Evolutionary conservation across 352 stramenopile genomes (phyloP).

Genomic region (Phytophthora quininea): DNA sequence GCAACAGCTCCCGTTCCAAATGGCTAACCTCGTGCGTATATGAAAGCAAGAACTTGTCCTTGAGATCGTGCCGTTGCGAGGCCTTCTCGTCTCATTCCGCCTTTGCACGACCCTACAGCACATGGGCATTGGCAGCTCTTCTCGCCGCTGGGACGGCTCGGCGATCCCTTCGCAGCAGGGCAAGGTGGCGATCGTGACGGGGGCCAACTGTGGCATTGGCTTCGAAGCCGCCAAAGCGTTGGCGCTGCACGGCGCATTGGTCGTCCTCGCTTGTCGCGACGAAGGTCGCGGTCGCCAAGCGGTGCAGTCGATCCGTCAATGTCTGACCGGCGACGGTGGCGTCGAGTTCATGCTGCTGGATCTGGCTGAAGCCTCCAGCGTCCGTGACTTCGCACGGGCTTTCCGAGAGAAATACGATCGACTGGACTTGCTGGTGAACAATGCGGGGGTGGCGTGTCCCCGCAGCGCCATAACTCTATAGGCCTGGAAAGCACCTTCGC

Average conservation of each 20-base stretch:
- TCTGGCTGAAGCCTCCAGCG: slow-evolving; percentile 48
- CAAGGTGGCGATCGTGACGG: slow-evolving; percentile 85
- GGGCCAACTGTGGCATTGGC: slow-evolving; percentile 84
- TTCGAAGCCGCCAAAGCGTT: slow-evolving; percentile 72
- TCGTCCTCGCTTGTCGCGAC: slow-evolving; percentile 80
- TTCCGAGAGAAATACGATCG: slow-evolving; percentile 43
- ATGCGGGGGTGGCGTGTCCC: slow-evolving; percentile 48
- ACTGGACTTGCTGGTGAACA: slow-evolving; percentile 77
- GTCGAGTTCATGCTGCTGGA: slow-evolving; percentile 55
- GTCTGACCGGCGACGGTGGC: slow-evolving; percentile 23
- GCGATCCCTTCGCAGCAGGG: slow-evolving; percentile 40
- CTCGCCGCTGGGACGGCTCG: slow-evolving; percentile 24
- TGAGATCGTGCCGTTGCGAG: background rate
- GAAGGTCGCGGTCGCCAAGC: slow-evolving; percentile 33
- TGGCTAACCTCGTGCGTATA: background rate
- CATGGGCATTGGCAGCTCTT: slow-evolving; percentile 23
- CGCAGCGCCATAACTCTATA: slow-evolving; percentile 26
- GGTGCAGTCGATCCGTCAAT: slow-evolving; percentile 29
- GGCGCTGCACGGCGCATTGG: slow-evolving; percentile 57
- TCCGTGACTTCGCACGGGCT: slow-evolving; percentile 46
- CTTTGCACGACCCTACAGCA: no score
- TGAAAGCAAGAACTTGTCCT: background rate
- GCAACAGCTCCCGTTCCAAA: background rate
- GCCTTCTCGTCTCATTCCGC: background rate
- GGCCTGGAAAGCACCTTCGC: slow-evolving; percentile 50